These are phyloP conservation scores for Handroanthus guayacan DNA, from an alignment of 257 asterid species.

Conservation along the genomic window DNA sequence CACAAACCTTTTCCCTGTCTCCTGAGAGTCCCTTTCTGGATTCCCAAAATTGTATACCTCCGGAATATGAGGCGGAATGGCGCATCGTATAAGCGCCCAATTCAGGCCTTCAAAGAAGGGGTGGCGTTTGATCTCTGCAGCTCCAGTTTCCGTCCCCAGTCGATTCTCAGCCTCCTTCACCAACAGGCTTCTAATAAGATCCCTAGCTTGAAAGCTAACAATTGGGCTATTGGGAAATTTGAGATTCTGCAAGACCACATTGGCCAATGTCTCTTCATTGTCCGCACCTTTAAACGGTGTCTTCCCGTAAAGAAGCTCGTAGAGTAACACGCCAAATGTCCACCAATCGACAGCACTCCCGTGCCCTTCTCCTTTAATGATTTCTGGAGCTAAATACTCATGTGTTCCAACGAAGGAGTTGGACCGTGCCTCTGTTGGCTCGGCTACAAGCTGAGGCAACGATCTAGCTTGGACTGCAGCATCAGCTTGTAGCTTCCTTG, in stretches of 20 bases:
- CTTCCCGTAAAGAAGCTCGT: slow-evolving; percentile 87
- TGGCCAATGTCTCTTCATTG: slow-evolving; percentile 83
- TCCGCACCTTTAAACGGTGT: slow-evolving; percentile 86
- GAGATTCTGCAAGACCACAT: slow-evolving; percentile 75
- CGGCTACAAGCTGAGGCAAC: slow-evolving; percentile 87
- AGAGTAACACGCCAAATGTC: slow-evolving; percentile 87
- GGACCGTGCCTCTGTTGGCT: slow-evolving; percentile 93
- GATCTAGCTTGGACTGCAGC: slow-evolving; percentile 52
- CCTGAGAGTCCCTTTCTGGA: slow-evolving; percentile 24
- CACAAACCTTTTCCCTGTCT: no score
- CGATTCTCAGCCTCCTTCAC: slow-evolving; percentile 85
- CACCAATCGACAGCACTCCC: slow-evolving; percentile 99
- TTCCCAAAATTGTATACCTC: slow-evolving; percentile 50
- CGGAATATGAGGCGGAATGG: slow-evolving; percentile 79
- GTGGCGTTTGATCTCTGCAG: slow-evolving; percentile 93
- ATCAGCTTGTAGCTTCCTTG: slow-evolving; percentile 62
- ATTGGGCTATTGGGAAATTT: slow-evolving; percentile 81
- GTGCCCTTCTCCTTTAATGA: slow-evolving; percentile 93
- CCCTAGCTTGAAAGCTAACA: slow-evolving; percentile 83
- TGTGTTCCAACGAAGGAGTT: slow-evolving; percentile 96
- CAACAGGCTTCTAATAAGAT: slow-evolving; percentile 73
- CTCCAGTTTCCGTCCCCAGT: slow-evolving; percentile 78
- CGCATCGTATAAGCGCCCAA: slow-evolving; percentile 90
- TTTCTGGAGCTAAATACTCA: slow-evolving; percentile 94
- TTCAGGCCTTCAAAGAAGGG: slow-evolving; percentile 87